Evolutionary conservation across 208 protist genomes (phyloP).

Genomic region (Leishmania gerbilli): DNA sequence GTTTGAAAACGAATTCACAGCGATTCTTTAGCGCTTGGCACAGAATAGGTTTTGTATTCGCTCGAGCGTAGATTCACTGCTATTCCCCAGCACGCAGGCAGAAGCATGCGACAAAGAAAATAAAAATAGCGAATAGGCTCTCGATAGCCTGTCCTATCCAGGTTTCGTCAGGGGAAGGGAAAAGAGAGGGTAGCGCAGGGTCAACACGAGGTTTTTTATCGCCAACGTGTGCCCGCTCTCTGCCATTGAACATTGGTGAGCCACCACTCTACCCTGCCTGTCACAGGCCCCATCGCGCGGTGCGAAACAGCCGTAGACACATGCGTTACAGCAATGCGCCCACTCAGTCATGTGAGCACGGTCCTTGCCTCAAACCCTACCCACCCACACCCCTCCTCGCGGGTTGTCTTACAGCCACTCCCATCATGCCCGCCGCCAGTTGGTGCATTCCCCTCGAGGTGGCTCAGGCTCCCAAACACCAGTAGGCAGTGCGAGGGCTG

Average conservation of each 20-base stretch:
- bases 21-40: neutral
- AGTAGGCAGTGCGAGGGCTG: neutral
- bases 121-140: neutral
- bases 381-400: neutral
- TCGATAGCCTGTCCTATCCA: neutral
- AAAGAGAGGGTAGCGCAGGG: neutral
- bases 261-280: too few species aligned
- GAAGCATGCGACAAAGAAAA: neutral
- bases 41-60: neutral
- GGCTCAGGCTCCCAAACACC: neutral
- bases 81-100: neutral
- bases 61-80: neutral
- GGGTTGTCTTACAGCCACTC: neutral
- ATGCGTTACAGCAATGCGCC: neutral
- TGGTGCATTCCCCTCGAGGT: neutral
- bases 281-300: neutral
- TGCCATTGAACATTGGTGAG: neutral
- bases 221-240: neutral
- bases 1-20: too few species aligned
- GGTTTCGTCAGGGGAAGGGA: neutral
- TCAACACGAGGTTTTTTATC: neutral
- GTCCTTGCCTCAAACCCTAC: neutral
- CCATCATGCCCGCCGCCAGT: neutral
- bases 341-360: neutral
- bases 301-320: neutral